These are phyloP conservation scores for Graphilbum sp. DNA, from an alignment of 2,329 filamentous ascomycete genomes.

Conservation along the genomic window DNA sequence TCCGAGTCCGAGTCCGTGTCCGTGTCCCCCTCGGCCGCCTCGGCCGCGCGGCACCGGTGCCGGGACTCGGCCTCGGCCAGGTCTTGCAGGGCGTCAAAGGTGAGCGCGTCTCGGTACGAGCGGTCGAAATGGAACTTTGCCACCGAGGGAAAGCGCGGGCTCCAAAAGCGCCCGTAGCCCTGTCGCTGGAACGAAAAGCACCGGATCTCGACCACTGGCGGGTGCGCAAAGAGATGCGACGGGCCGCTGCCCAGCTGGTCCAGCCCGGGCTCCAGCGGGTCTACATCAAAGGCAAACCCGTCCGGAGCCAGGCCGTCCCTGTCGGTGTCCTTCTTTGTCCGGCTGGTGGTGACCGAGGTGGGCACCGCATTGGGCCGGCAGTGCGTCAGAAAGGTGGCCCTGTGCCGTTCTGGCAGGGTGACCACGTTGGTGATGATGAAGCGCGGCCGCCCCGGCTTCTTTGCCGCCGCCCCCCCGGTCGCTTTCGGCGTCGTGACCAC, in stretches of 20 bases:
- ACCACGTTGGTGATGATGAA: slow-evolving; percentile 54
- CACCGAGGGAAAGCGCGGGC: slow-evolving; percentile 60
- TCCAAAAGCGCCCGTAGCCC: slow-evolving; percentile 52
- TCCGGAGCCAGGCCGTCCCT: too few species aligned
- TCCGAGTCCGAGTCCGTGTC: slow-evolving; percentile 12
- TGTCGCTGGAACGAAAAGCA: slow-evolving; percentile 67
- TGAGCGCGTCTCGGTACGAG: slow-evolving; percentile 48
- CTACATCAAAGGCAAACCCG: slow-evolving; percentile 24
- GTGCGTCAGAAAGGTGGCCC: slow-evolving; percentile 32
- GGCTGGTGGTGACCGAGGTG: too few species aligned
- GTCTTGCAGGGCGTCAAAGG: slow-evolving; percentile 52
- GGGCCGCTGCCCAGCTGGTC: slow-evolving; percentile 23
- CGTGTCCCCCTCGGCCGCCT: not conserved
- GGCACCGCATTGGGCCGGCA: slow-evolving; percentile 26
- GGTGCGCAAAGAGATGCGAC: slow-evolving; percentile 45
- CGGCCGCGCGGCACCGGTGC: not conserved
- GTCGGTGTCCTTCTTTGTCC: too few species aligned
- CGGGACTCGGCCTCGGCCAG: slow-evolving; percentile 31
- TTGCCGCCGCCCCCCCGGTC: not conserved
- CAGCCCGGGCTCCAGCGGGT: slow-evolving; percentile 26
- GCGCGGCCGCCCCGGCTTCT: slow-evolving; percentile 41
- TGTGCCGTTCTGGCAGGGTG: slow-evolving; percentile 33
- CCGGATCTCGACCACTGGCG: slow-evolving; percentile 63
- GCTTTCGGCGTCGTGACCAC: slow-evolving; percentile 21
- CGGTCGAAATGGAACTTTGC: slow-evolving; percentile 66